Percentiles rank a stretch among this genome's conserved stretches.
Evolutionary conservation across 352 stramenopile species (phyloP).

Genomic region (Aphanomyces stellatus): DNA sequence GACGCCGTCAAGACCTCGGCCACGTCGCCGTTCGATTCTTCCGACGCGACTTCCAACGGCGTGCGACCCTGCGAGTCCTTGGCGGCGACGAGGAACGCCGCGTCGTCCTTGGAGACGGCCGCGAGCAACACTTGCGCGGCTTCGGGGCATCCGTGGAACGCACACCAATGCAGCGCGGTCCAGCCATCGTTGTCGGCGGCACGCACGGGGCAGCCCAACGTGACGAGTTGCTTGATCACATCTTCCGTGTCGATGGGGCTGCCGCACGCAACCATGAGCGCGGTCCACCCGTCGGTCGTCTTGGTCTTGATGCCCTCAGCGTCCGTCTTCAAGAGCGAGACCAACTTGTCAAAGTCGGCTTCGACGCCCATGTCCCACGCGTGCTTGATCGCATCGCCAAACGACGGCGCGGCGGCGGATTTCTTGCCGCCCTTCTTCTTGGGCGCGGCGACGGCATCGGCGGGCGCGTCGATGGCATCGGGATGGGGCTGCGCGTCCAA

Average conservation of each 20-base stretch:
- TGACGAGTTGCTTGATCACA: slow-evolving; percentile 61
- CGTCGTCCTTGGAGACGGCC: slow-evolving; percentile 28
- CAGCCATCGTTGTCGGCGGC: slow-evolving; percentile 67
- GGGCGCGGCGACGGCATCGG: slow-evolving; percentile 8
- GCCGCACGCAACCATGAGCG: slow-evolving; percentile 73
- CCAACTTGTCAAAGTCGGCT: slow-evolving; percentile 64
- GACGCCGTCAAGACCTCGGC: slow-evolving; percentile 49
- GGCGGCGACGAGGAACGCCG: slow-evolving; percentile 35
- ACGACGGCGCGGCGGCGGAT: slow-evolving; percentile 28
- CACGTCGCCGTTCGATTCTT: slow-evolving; percentile 61
- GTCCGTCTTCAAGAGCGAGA: slow-evolving; percentile 41
- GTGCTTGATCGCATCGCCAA: slow-evolving; percentile 48
- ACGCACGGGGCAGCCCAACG: slow-evolving; percentile 45
- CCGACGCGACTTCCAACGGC: slow-evolving; percentile 52
- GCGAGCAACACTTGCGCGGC: slow-evolving; percentile 51
- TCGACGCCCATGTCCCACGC: slow-evolving; percentile 49
- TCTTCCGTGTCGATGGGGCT: slow-evolving; percentile 72
- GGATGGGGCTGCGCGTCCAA: slow-evolving; percentile 34
- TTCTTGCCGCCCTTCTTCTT: slow-evolving; percentile 11
- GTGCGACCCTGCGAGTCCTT: slow-evolving; percentile 57
- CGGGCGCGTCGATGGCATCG: slow-evolving; percentile 18
- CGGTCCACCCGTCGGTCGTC: slow-evolving; percentile 70
- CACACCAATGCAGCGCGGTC: slow-evolving; percentile 77
- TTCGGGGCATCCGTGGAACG: slow-evolving; percentile 69
- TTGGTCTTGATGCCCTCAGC: slow-evolving; percentile 43